Conservation (phyloP, 306 rosid species). For the Citrullus amarus region DNA sequence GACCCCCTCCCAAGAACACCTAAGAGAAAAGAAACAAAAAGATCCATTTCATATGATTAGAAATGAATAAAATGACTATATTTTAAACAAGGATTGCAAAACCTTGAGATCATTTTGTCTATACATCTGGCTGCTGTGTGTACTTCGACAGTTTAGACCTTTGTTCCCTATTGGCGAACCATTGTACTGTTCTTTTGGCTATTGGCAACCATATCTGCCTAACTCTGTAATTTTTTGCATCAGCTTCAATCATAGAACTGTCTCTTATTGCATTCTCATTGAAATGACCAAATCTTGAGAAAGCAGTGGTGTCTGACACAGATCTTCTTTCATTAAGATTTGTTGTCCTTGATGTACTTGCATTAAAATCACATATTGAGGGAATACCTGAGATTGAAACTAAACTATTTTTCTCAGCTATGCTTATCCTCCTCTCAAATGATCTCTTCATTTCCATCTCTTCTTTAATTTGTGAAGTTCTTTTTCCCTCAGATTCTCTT, state of each 20-base stretch:
- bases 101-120: not conserved
- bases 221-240: conserved; percentile 39
- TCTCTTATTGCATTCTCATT: conserved; percentile 17
- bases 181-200: conserved; percentile 72
- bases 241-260: conserved; percentile 26
- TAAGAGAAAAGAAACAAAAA: not conserved
- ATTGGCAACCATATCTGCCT: conserved; percentile 80
- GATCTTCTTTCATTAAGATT: conserved; percentile 38
- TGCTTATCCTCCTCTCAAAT: conserved; percentile 44
- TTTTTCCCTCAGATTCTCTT: conserved; percentile 16
- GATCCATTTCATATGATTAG: not conserved
- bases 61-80: not conserved
- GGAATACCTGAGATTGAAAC: conserved; percentile 10
- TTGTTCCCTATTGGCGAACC: conserved; percentile 79
- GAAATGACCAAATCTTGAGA: conserved; percentile 49
- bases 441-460: conserved; percentile 62
- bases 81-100: not conserved
- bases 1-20: not conserved
- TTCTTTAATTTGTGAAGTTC: conserved; percentile 33
- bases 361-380: conserved; percentile 16
- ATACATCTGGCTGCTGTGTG: conserved; percentile 5
- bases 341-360: conserved; percentile 15
- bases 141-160: conserved; percentile 37
- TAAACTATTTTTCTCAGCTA: conserved; percentile 19
- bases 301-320: conserved; percentile 56